Evolutionary conservation across 345 rosid species (phyloP).

Genomic region (Melaleuca alternifolia): DNA sequence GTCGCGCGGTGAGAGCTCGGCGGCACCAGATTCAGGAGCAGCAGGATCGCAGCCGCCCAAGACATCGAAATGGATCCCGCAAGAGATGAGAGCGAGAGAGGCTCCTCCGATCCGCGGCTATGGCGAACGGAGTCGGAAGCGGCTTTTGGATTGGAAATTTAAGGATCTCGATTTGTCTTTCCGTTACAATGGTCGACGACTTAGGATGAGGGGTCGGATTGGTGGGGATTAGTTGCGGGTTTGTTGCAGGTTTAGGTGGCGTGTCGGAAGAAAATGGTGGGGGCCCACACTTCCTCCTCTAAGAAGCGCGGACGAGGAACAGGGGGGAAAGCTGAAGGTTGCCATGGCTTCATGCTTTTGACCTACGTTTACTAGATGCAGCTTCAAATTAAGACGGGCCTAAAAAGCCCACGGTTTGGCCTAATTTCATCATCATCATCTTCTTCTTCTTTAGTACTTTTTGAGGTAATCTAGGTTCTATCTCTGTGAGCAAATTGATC

Average conservation of each 20-base stretch:
- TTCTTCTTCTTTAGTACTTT: neutral
- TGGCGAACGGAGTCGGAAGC: neutral
- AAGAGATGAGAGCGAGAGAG: neutral
- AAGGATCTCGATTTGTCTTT: neutral
- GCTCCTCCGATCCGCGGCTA: neutral
- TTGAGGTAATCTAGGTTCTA: neutral
- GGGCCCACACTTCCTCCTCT: neutral
- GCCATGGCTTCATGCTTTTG: no score
- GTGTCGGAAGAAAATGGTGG: neutral
- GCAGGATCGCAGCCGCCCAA: slow-evolving; percentile 24
- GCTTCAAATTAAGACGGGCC: neutral
- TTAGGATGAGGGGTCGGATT: neutral
- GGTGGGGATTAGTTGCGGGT: neutral
- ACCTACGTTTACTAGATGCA: neutral
- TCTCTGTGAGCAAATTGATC: neutral
- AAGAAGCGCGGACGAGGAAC: no score
- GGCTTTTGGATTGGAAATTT: neutral
- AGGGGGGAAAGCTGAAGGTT: no score
- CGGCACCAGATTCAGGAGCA: slow-evolving; percentile 8
- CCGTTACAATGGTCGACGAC: neutral
- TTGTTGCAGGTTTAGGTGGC: neutral
- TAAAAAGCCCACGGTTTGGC: neutral
- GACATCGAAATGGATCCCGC: slow-evolving; percentile 29
- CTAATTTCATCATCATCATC: neutral
- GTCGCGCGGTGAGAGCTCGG: slow-evolving; percentile 11